Base-by-base conservation (phyloP, 2,329 filamentous ascomycete genomes). In the Colletotrichum cordylinicola region DNA sequence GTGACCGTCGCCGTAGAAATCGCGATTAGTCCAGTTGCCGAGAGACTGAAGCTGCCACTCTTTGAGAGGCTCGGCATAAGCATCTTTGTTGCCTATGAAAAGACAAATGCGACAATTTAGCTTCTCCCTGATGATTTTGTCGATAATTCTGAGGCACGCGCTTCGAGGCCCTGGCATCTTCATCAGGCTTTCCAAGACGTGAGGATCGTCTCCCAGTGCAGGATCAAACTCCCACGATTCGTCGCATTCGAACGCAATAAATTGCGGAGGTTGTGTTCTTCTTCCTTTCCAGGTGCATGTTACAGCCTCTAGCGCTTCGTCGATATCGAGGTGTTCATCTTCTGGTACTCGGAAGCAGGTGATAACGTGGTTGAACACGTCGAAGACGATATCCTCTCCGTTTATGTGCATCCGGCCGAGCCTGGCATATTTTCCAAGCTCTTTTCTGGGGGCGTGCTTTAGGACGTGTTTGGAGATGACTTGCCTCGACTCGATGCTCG, bases 91-190 rank as follows among this genome's bases (percentile, higher is more conserved):
- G 39, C 39, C 2, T n/a, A 1, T 1, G 39, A 48, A 7, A 12
- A 48, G 39, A 48, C 6, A 7, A n/a, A 43, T 2, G 39, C 0
- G 39, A 1, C 39, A 2, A 0, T 43, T 0, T 10, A 48, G 18
- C 39, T 0, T 48, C 39, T 48, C 39, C 39, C 39, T 48, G 2
- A 48, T n/a, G 4, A 29, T 60, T 31, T 60, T n/a, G 16, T 31
- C 2, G 3, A 2, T 3, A 6, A 1, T 10, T 1, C 27, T 60
- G 24, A 60, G 1, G 1, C 1, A 60, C 2, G 56, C 56, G 27
- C 27, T 1, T 18, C 2, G 27, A 1, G 27, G 1, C 12, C 56
- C 56, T 1, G 56, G 56, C 56, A 29, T 16, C 29, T 27, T 27
- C 56, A 18, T 31, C 56, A 31, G 0, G 0, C 13, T 31, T 31